Percentiles rank a stretch among this genome's conserved stretches.
Conservation (phyloP, 208 protist species). For the Trypanosoma rangeli region DNA sequence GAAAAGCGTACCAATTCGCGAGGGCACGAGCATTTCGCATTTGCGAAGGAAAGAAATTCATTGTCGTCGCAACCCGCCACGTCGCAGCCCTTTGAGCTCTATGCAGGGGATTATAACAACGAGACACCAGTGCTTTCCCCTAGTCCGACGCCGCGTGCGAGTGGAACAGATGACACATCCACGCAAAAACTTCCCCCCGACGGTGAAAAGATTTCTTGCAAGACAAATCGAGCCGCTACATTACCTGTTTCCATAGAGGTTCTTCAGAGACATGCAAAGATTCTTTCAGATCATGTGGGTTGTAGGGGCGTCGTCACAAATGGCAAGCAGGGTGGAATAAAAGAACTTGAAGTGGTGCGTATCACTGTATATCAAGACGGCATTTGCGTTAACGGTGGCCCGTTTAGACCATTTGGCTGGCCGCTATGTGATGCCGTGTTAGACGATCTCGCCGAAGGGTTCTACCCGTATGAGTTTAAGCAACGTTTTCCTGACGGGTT, state of each 20-base stretch:
- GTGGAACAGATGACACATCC: conserved; percentile 7
- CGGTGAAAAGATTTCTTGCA: neutral
- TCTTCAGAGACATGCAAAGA: conserved; percentile 69
- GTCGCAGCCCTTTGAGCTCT: conserved; percentile 39
- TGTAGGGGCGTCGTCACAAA: conserved; percentile 62
- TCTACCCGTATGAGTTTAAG: conserved; percentile 94
- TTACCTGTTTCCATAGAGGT: conserved; percentile 56
- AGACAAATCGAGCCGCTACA: neutral
- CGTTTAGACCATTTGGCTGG: conserved; percentile 89
- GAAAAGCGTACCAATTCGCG: neutral
- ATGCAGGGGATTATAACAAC: conserved; percentile 37
- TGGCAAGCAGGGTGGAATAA: conserved; percentile 63
- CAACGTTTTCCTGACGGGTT: conserved; percentile 92
- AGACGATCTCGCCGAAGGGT: conserved; percentile 90
- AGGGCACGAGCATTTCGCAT: conserved; percentile 5
- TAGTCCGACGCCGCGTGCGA: neutral
- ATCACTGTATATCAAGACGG: conserved; percentile 89
- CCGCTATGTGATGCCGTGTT: conserved; percentile 87
- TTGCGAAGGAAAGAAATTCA: neutral
- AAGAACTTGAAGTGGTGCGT: conserved; percentile 73
- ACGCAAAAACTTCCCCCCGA: conserved; percentile 6
- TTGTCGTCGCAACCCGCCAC: conserved; percentile 5
- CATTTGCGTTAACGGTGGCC: conserved; percentile 86
- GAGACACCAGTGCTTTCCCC: conserved; percentile 9
- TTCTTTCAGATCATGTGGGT: conserved; percentile 87